Evolutionary conservation across 805 yeast genomes (phyloP).

Genomic region (Monosporozyma aquatica): DNA sequence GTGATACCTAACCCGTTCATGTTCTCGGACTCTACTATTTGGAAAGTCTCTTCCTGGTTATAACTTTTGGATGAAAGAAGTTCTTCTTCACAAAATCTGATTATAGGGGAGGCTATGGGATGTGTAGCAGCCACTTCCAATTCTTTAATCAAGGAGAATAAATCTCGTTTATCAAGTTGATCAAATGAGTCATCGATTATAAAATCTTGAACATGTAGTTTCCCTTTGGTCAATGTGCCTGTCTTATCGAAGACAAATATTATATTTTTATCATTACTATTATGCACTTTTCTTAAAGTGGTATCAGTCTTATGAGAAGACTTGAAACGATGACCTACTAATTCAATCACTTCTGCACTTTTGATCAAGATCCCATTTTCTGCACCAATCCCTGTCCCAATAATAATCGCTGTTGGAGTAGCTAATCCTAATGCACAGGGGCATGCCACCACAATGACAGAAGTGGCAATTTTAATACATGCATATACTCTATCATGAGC

Average conservation of each 20-base stretch:
- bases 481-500: slow-evolving; percentile 3
- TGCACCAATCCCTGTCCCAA: slow-evolving; percentile 96
- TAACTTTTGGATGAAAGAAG: neutral
- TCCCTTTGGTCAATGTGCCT: slow-evolving; percentile 86
- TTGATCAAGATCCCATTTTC: slow-evolving; percentile 79
- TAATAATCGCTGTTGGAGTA: slow-evolving; percentile 98
- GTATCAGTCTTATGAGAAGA: too few relatives aligned
- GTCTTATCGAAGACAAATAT: slow-evolving; percentile 26
- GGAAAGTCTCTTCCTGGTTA: slow-evolving; percentile 7
- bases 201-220: slow-evolving; percentile 43
- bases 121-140: slow-evolving; percentile 74
- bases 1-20: slow-evolving; percentile 34
- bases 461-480: slow-evolving; percentile 71
- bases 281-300: too few relatives aligned
- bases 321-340: slow-evolving; percentile 45
- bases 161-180: neutral
- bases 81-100: slow-evolving; percentile 28
- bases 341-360: slow-evolving; percentile 85
- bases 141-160: slow-evolving; percentile 18
- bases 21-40: slow-evolving; percentile 25
- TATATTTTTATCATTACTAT: too few relatives aligned
- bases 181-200: slow-evolving; percentile 20
- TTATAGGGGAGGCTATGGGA: slow-evolving; percentile 74
- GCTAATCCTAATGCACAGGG: slow-evolving; percentile 97
- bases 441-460: slow-evolving; percentile 95